Evolutionary conservation across 176 grass and related monocot genomes (phyloP).

Genomic region (Secale cereale): DNA sequence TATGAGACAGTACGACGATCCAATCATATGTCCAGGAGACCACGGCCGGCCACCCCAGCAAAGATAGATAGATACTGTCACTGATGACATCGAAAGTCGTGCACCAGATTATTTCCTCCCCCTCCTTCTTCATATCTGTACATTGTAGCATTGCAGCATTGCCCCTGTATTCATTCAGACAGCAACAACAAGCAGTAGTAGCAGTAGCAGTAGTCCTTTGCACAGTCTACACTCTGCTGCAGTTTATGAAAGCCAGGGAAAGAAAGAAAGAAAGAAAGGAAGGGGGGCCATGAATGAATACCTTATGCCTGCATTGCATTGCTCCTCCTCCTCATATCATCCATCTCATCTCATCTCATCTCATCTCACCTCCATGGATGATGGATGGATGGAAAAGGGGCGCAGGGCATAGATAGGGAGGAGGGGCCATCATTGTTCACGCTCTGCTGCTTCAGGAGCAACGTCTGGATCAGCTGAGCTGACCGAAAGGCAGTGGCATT

Average conservation of each 20-base stretch:
- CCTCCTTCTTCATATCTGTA: slow-evolving; percentile 8
- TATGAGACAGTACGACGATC: slow-evolving; percentile 27
- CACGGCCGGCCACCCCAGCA: slow-evolving; percentile 21
- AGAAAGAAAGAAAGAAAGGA: not conserved
- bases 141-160: slow-evolving; percentile 17
- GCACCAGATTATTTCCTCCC: slow-evolving; percentile 11
- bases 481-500: slow-evolving; percentile 37
- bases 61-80: slow-evolving; percentile 34
- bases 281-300: slow-evolving; percentile 31
- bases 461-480: slow-evolving; percentile 49
- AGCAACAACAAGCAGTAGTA: not conserved
- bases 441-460: slow-evolving; percentile 15
- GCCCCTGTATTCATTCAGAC: slow-evolving; percentile 19
- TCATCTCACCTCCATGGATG: slow-evolving; percentile 46
- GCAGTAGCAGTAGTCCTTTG: slow-evolving; percentile 11
- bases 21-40: slow-evolving; percentile 42
- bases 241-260: slow-evolving; percentile 22
- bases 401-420: not conserved
- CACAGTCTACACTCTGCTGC: slow-evolving; percentile 14
- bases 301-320: too few relatives aligned
- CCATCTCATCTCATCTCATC: not conserved
- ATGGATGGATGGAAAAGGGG: slow-evolving; percentile 30
- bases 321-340: not conserved
- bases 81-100: slow-evolving; percentile 29
- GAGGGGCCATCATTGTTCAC: slow-evolving; percentile 35